Conservation (phyloP, 805 yeast species). For the Phaffomyces opuntiae region DNA sequence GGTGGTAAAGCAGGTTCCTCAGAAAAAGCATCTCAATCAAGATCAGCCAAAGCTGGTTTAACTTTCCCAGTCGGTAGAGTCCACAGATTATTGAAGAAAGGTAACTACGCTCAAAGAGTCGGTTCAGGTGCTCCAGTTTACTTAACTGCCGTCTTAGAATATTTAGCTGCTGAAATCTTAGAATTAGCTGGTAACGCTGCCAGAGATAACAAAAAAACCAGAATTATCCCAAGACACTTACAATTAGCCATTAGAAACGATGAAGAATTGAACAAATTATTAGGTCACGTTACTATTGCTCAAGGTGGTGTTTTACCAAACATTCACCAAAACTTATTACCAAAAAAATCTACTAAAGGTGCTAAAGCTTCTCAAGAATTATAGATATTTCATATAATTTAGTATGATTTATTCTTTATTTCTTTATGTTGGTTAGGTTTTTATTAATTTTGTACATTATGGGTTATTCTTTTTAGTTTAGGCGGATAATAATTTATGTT, state of each 20-base stretch:
- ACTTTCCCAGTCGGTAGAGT: constrained; percentile 99
- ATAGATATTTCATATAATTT: constrained; percentile 18
- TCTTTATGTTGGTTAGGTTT: constrained; percentile 10
- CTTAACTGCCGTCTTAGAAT: constrained; percentile 94
- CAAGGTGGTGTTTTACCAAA: constrained; percentile 95
- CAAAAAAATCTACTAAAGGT: constrained; percentile 60
- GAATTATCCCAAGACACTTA: constrained; percentile 96
- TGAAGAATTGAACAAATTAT: constrained; percentile 90
- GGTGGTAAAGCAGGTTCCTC: constrained; percentile 93
- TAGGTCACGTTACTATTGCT: constrained; percentile 93
- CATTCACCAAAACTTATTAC: constrained; percentile 79
- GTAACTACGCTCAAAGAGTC: constrained; percentile 96
- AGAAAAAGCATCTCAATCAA: constrained; percentile 93
- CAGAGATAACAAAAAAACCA: constrained; percentile 87
- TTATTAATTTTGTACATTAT: constrained; percentile 16
- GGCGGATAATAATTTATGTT: constrained; percentile 16
- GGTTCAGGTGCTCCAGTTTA: constrained; percentile 99
- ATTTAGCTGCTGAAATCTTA: constrained; percentile 94
- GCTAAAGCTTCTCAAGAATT: constrained; percentile 58
- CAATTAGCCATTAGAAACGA: constrained; percentile 97
- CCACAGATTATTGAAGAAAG: constrained; percentile 93
- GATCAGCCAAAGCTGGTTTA: constrained; percentile 98
- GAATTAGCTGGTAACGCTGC: constrained; percentile 99
- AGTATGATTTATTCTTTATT: constrained; percentile 5
- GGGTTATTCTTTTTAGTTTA: constrained; percentile 15